These are phyloP conservation scores for Candida easanensis DNA, from an alignment of 805 yeast species.

Conservation along the genomic window DNA sequence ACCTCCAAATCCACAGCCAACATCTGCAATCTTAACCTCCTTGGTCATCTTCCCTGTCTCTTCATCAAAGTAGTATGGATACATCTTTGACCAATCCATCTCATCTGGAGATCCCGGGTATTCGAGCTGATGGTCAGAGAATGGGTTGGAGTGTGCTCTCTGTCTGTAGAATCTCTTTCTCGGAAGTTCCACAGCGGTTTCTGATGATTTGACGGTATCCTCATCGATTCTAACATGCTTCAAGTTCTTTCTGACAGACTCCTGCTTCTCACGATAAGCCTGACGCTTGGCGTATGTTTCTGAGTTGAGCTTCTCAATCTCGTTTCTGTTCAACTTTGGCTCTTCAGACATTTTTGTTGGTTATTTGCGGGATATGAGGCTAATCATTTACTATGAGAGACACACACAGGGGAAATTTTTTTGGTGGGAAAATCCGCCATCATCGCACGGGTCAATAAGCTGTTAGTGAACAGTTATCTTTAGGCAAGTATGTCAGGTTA, in stretches of 20 bases:
- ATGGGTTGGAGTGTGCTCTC: slow-evolving; percentile 97
- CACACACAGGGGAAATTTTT: too few relatives aligned
- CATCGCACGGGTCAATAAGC: too few relatives aligned
- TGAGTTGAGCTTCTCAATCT: slow-evolving; percentile 21
- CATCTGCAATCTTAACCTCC: slow-evolving; percentile 84
- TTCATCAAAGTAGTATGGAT: slow-evolving; percentile 56
- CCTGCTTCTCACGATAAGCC: slow-evolving; percentile 44
- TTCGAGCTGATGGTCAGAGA: slow-evolving; percentile 89
- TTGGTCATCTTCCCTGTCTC: slow-evolving; percentile 40
- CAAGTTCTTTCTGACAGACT: slow-evolving; percentile 43
- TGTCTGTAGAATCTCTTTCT: slow-evolving; percentile 88
- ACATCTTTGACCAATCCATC: slow-evolving; percentile 85
- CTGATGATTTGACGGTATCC: slow-evolving; percentile 20
- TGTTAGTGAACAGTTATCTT: too few relatives aligned
- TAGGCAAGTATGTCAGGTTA: too few relatives aligned
- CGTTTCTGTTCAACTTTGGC: slow-evolving; percentile 17
- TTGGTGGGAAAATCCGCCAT: too few relatives aligned
- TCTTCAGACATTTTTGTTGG: slow-evolving; percentile 1
- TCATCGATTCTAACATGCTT: slow-evolving; percentile 46
- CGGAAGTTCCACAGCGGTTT: slow-evolving; percentile 52
- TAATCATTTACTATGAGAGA: too few relatives aligned
- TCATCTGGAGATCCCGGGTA: slow-evolving; percentile 78
- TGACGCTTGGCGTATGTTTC: slow-evolving; percentile 32
- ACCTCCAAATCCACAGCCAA: slow-evolving; percentile 98
- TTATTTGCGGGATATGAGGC: too few relatives aligned